Conservation (phyloP, 23 red algal genomes). For the Chondrus crispus region DNA sequence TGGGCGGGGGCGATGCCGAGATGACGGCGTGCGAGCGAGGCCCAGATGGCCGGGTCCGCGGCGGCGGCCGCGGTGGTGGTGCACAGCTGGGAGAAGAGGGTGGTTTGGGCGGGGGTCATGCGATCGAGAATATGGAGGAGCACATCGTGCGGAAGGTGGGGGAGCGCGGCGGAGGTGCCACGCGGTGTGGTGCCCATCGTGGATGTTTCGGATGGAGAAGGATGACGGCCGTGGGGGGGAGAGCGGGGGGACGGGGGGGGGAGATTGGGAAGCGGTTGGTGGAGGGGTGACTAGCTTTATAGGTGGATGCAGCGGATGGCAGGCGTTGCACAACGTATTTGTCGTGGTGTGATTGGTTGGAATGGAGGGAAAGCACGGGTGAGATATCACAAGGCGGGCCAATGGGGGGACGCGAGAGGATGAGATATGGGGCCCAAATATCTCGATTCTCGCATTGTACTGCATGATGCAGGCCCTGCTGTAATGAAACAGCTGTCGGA, state of each 20-base stretch:
- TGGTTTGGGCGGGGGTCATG: conserved; percentile 1
- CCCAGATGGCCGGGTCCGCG: conserved; percentile 1
- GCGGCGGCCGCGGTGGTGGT: background rate
- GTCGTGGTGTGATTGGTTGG: too few species aligned
- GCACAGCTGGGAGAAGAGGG: conserved; percentile 4
- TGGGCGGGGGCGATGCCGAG: background rate
- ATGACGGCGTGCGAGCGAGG: conserved; percentile 12
- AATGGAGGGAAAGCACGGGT: too few species aligned
- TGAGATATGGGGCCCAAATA: too few species aligned
- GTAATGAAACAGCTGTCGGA: too few species aligned
- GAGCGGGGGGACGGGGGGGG: background rate
- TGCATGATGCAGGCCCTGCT: too few species aligned
- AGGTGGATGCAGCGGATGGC: too few species aligned
- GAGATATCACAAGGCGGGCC: too few species aligned
- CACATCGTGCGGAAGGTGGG: conserved; percentile 16
- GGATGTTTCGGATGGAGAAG: background rate
- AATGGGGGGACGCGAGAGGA: too few species aligned
- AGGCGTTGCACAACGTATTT: too few species aligned
- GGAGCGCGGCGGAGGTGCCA: background rate
- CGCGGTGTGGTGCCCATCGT: background rate
- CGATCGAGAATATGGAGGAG: background rate
- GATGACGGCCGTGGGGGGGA: background rate
- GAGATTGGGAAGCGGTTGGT: background rate
- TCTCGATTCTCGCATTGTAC: too few species aligned
- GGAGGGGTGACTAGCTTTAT: background rate